These are phyloP conservation scores for Globisporangium ultimum DNA, from an alignment of 352 stramenopile species.

Conservation along the genomic window DNA sequence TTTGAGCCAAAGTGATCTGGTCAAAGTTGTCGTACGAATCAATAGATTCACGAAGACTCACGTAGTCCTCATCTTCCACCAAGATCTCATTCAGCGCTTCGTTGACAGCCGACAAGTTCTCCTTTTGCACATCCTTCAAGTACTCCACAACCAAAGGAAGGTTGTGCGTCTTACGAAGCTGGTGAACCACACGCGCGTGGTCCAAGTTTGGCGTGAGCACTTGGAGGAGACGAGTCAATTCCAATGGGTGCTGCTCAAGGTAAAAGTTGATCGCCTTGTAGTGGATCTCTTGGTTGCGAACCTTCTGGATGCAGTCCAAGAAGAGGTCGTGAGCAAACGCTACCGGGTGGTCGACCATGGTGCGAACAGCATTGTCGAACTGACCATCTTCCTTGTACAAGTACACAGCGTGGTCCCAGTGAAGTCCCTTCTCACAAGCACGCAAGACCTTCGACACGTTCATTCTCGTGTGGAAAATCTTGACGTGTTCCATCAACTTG, in stretches of 20 bases:
- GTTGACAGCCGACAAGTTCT: slow-evolving; percentile 98
- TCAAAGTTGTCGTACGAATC: slow-evolving; percentile 99
- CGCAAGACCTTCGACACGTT: slow-evolving; percentile 98
- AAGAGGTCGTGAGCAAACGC: slow-evolving; percentile 99
- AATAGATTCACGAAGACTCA: slow-evolving; percentile 95
- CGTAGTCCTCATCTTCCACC: slow-evolving; percentile 98
- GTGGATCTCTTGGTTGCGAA: slow-evolving; percentile 99
- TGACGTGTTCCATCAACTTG: slow-evolving; percentile 99
- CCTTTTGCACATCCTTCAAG: slow-evolving; percentile 98
- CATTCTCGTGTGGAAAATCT: slow-evolving; percentile 99
- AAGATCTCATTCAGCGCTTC: slow-evolving; percentile 98
- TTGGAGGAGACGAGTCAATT: slow-evolving; percentile 97
- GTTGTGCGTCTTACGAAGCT: slow-evolving; percentile 97
- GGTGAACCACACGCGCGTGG: slow-evolving; percentile 98
- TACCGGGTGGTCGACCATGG: slow-evolving; percentile 98
- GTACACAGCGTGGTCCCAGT: slow-evolving; percentile 98
- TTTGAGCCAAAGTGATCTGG: slow-evolving; percentile 97
- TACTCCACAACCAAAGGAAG: slow-evolving; percentile 97
- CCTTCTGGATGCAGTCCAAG: slow-evolving; percentile 98
- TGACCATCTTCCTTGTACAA: slow-evolving; percentile 99
- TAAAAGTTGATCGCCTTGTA: slow-evolving; percentile 99
- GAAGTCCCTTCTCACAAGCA: slow-evolving; percentile 97
- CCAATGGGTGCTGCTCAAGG: slow-evolving; percentile 95
- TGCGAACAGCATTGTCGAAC: slow-evolving; percentile 98
- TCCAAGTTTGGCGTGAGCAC: slow-evolving; percentile 98